These are phyloP conservation scores for Paecilomyces formosus DNA, from an alignment of 2,329 filamentous ascomycete genomes.

Conservation along the genomic window DNA sequence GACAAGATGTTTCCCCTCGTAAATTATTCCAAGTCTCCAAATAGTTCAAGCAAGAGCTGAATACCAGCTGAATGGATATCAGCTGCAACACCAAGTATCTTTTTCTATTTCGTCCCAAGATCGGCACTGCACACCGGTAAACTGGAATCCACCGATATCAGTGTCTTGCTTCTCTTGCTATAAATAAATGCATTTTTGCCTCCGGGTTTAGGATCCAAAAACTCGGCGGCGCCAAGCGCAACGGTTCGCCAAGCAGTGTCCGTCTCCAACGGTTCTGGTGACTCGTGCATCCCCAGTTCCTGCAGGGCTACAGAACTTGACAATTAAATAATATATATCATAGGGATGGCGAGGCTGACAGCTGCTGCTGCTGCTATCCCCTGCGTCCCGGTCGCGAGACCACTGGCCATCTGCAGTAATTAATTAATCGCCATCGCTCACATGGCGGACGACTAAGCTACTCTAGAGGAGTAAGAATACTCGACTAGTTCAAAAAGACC, in stretches of 20 bases:
- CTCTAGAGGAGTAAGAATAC: neutral
- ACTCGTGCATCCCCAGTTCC: neutral
- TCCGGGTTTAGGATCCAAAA: neutral
- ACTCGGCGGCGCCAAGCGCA: neutral
- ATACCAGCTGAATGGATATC: too few relatives aligned
- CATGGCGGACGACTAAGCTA: neutral
- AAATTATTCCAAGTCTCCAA: too few relatives aligned
- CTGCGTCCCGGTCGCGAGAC: neutral
- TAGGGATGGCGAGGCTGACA: too few relatives aligned
- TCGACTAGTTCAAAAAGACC: slow-evolving; percentile 6
- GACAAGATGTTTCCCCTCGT: too few relatives aligned
- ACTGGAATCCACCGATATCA: neutral
- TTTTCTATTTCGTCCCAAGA: neutral
- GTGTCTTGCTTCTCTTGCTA: neutral
- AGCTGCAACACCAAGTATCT: neutral
- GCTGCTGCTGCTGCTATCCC: neutral
- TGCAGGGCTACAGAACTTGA: neutral
- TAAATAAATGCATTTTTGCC: neutral
- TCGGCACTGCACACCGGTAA: neutral
- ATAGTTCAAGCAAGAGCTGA: too few relatives aligned
- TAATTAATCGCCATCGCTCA: neutral
- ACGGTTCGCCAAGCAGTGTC: neutral
- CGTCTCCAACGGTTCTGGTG: neutral
- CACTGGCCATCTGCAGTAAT: neutral
- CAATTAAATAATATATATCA: too few relatives aligned